Evolutionary conservation across 2,329 filamentous ascomycete species (phyloP).

Genomic region (Diaporthe humulicola): DNA sequence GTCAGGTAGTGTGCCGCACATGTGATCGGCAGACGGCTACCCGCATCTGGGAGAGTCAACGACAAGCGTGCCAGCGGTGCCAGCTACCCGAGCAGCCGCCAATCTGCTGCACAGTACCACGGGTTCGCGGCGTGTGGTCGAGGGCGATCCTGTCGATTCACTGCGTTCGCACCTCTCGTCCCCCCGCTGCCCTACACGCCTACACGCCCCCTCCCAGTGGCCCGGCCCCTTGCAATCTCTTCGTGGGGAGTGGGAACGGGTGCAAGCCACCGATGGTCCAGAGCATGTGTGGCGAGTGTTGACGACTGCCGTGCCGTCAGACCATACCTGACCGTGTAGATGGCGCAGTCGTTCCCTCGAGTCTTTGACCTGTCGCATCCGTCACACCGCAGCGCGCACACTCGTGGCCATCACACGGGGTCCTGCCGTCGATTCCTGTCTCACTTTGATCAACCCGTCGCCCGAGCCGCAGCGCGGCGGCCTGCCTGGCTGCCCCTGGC

Average conservation of each 20-base stretch:
- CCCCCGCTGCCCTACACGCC: neutral
- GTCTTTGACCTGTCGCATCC: neutral
- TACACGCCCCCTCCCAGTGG: conserved; percentile 12
- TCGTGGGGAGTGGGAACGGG: neutral
- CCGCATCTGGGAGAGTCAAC: conserved; percentile 17
- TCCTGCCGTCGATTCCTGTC: neutral
- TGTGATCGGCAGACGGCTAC: conserved; percentile 22
- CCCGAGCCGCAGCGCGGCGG: neutral
- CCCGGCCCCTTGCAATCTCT: neutral
- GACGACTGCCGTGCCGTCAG: no score
- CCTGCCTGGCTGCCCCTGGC: neutral
- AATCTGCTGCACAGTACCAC: conserved; percentile 14
- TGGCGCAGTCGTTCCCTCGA: no score
- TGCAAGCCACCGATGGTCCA: conserved; percentile 33
- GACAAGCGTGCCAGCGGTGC: neutral
- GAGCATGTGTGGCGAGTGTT: conserved; percentile 38
- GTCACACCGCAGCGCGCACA: neutral
- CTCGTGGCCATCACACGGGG: neutral
- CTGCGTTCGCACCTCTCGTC: conserved; percentile 5
- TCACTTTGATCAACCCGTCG: neutral
- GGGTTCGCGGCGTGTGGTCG: neutral
- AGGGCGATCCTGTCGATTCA: conserved; percentile 7
- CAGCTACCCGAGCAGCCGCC: conserved; percentile 3
- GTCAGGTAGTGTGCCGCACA: neutral
- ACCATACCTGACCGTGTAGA: no score